Base-by-base conservation (phyloP, 768 basidiomycete species). In the Amanita rubescens region DNA sequence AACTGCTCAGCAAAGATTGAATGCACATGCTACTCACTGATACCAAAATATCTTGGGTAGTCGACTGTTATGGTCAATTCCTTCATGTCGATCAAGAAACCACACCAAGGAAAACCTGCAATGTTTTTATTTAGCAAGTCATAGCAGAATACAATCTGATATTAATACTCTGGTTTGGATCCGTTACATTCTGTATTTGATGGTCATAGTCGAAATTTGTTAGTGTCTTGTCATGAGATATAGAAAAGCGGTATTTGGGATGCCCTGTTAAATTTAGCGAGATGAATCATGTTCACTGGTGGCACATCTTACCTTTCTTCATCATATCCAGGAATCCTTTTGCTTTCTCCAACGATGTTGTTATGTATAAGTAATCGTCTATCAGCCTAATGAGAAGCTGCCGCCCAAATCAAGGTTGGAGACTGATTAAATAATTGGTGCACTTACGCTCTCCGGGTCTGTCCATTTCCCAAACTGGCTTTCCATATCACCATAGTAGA, bases 41-140 rank as follows among this genome's bases (percentile, higher is more conserved):
- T 77, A 22, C 73, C 72, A 50, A 75, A 67, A 62, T 84, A 89
- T 57, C 92, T 79, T 2, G 77, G 70, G 62, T 91, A 90, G 64
- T 97, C 94, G 1, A 78, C 81, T 9, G 84, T 77, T 22, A 98
- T 75, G 9, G 91, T 89, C 32, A 99, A 74, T 58, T 84, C 79
- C 19, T 64, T 68, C 74, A 83, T 88, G 61, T 93, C 69, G 60
- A 99, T 87, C 50, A 84, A 63, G 57, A 85, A 78, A 2, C 94
- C 96, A 70, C 96, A 99, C 88, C 94, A 99, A 1, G 92, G 87
- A 65, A 99, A 98, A 38, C 72, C 93, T 94, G 57, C 8, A n/a
- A n/a, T 2, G 11, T 20, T 14, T n/a, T n/a, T n/a, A n/a, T n/a
- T 41, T 30, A 43, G 30, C 11, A 27, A 20, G 27, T 32, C 11